Conservation (phyloP, 306 rosid genomes). For the Arachis hypogaea region DNA sequence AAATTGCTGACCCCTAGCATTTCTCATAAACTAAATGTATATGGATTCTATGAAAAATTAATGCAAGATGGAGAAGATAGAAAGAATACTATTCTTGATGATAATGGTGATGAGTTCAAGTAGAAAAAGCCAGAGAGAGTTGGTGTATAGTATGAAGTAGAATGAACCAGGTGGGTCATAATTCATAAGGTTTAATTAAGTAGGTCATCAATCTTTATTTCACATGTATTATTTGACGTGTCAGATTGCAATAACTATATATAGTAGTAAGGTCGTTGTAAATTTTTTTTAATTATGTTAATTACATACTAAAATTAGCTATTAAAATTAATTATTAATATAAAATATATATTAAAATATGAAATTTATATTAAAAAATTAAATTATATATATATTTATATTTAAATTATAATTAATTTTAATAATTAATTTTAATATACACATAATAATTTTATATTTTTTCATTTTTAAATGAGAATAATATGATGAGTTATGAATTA, state of each 20-base stretch:
- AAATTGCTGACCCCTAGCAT: too few species aligned
- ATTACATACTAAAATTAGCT: too few species aligned
- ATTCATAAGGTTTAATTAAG: neutral
- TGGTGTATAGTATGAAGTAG: neutral
- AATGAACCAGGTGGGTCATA: slow-evolving; percentile 8
- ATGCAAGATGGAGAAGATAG: neutral
- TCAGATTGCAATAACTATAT: slow-evolving; percentile 15
- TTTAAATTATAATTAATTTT: too few species aligned
- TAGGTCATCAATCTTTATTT: slow-evolving; percentile 13
- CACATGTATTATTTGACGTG: neutral
- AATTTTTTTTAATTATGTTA: too few species aligned
- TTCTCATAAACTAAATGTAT: neutral
- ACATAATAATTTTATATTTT: too few species aligned
- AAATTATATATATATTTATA: too few species aligned
- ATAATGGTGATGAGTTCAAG: neutral
- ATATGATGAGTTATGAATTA: neutral
- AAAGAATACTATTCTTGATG: neutral
- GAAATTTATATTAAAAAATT: too few species aligned
- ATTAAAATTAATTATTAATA: too few species aligned
- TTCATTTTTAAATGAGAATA: neutral
- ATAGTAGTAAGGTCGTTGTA: neutral
- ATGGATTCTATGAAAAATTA: neutral
- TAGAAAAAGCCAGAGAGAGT: neutral
- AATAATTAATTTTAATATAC: too few species aligned
- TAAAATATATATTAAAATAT: too few species aligned